phyloP scores from a whole-genome alignment of 225 moss, liverwort and hornwort species.

The Pseudisothecium myosuroides region DNA sequence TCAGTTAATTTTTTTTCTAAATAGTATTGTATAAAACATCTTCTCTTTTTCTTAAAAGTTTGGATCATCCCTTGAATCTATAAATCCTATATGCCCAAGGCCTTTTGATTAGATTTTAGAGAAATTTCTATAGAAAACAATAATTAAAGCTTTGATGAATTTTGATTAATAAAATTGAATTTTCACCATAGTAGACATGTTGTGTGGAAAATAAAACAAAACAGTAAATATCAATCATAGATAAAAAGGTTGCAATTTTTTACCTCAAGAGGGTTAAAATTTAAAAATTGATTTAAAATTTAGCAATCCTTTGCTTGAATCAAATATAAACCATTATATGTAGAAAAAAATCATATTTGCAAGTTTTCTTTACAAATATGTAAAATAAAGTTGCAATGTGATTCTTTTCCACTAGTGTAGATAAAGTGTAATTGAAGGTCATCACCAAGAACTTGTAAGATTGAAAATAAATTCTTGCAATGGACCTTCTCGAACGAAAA shows the following conservation, averaged over 20 bases:
- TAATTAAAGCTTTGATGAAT: background rate
- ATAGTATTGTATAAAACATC: background rate
- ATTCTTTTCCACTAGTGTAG: background rate
- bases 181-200: background rate
- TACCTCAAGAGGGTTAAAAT: background rate
- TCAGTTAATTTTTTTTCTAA: background rate
- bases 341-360: background rate
- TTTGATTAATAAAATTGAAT: background rate
- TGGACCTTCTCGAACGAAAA: background rate
- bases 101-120: background rate
- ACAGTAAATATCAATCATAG: background rate
- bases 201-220: no score
- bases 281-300: background rate
- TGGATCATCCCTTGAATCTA: background rate
- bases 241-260: no score
- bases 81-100: background rate
- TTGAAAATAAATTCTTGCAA: background rate
- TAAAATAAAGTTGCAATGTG: background rate
- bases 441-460: background rate
- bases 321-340: background rate
- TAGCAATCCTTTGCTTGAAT: no score
- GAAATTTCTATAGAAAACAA: rapidly evolving
- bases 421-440: background rate
- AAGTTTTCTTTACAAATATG: background rate
- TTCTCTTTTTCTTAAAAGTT: background rate